Evolutionary conservation across 2,329 filamentous ascomycete species (phyloP).

Genomic region (Karstenula rhodostoma): DNA sequence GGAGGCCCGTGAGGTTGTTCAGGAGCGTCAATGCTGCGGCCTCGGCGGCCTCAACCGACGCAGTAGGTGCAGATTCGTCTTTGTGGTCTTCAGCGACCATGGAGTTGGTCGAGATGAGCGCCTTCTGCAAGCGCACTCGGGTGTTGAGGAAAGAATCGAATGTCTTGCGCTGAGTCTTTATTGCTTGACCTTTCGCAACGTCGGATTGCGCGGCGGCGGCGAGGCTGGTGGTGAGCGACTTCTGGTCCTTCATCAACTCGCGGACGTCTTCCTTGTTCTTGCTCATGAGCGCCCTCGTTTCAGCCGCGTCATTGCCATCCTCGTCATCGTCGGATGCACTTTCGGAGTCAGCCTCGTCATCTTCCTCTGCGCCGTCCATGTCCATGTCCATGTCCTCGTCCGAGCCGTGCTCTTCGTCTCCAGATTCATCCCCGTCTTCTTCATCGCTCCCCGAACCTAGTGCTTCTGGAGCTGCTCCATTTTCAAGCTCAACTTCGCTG

Average conservation of each 20-base stretch:
- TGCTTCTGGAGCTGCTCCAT: slow-evolving; percentile 51
- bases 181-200: slow-evolving; percentile 82
- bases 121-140: slow-evolving; percentile 92
- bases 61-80: slow-evolving; percentile 53
- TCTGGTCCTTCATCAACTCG: slow-evolving; percentile 72
- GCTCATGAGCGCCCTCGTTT: slow-evolving; percentile 31
- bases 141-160: slow-evolving; percentile 91
- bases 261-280: slow-evolving; percentile 64
- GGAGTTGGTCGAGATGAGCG: slow-evolving; percentile 81
- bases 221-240: slow-evolving; percentile 69
- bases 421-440: slow-evolving; percentile 49
- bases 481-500: slow-evolving; percentile 55
- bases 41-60: slow-evolving; percentile 77
- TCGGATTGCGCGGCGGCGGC: slow-evolving; percentile 77
- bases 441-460: slow-evolving; percentile 59
- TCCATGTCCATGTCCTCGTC: slow-evolving; percentile 48
- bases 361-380: slow-evolving; percentile 55
- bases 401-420: slow-evolving; percentile 59
- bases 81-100: slow-evolving; percentile 35
- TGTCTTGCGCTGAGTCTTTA: slow-evolving; percentile 82
- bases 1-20: slow-evolving; percentile 78
- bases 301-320: slow-evolving; percentile 38
- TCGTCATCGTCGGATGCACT: slow-evolving; percentile 42
- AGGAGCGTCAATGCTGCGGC: slow-evolving; percentile 85
- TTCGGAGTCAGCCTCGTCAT: slow-evolving; percentile 51